phyloP scores from a whole-genome alignment of 2,329 filamentous ascomycete genomes.

The Exophiala xenobiotica region DNA sequence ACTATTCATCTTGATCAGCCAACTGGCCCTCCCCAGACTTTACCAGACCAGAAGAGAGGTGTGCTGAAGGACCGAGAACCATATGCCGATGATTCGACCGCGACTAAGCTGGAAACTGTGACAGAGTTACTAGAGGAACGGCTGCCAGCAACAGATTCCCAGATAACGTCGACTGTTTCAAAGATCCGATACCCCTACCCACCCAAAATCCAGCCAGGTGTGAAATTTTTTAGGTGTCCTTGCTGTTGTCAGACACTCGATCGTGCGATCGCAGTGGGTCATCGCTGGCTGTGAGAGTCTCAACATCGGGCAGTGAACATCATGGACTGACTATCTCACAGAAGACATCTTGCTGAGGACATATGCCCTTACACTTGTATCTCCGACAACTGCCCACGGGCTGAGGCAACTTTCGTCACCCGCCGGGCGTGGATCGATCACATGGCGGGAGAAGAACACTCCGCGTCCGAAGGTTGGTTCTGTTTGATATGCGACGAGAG shows the following conservation, averaged over 20 bases:
- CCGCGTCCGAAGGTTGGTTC: neutral
- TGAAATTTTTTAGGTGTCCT: conserved; percentile 3
- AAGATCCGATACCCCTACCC: neutral
- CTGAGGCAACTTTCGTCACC: neutral
- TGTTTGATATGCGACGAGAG: conserved; percentile 7
- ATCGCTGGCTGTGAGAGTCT: too few species aligned
- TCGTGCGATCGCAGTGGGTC: neutral
- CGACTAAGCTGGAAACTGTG: too few species aligned
- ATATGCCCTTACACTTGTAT: conserved; percentile 6
- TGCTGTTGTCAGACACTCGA: conserved; percentile 5
- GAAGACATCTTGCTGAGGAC: neutral
- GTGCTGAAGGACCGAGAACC: too few species aligned
- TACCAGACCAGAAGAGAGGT: too few species aligned
- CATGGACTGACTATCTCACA: too few species aligned
- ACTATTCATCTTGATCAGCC: too few species aligned
- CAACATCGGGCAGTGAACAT: too few species aligned
- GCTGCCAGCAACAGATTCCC: neutral
- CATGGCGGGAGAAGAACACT: neutral
- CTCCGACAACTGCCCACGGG: neutral
- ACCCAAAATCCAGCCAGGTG: neutral
- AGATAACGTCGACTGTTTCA: neutral
- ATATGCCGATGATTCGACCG: too few species aligned
- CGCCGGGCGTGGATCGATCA: conserved; percentile 4
- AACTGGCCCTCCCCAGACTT: too few species aligned
- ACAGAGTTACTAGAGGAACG: neutral